Base-by-base conservation (phyloP, 1,284 basidiomycete species). In the Trametes sp. region DNA sequence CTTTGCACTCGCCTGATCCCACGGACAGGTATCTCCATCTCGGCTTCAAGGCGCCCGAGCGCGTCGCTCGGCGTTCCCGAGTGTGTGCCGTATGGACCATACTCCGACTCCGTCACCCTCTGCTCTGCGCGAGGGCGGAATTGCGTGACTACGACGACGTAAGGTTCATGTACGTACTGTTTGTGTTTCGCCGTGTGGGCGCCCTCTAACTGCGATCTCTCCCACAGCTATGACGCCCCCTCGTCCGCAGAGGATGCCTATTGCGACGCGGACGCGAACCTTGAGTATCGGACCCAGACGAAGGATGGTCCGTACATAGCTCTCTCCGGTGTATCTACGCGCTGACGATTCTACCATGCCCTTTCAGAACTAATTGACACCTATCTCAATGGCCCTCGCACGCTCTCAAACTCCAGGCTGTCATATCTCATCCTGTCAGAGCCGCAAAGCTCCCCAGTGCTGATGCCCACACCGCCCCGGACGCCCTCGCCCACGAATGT, bases 381-480 rank as follows among this genome's bases (percentile, higher is more conserved):
- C 0, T 93, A 93, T 72, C 78, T 93, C 48, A 93, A 93, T 68
- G 91, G 91, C 2, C 81, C 87, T 1, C 83, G 91, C 21, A 90
- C 85, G 0, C 82, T 96, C 8, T 90, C 89, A 2, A 85, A 89
- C 69, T 73, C 83, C 1, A 81, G 88, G 2, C 83, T 94, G 38
- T 89, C 92, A 2, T 89, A 88, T 70, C 83, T 95, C 59, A 78
- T 93, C 50, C 71, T 91, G 21, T 88, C 90, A 1, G 73, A 74
- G 44, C 70, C 74, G 31, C 53, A 62, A 14, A 33, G 48, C 50
- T 63, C 69, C 14, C 42, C 52, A 4, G 58, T 67, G 23, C 23
- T 57, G 10, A 64, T 78, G 35, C 77, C 76, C 0, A 77, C 76
- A 1, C 79, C 79, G 11, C 78, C 81, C n/a, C 70, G 69, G 0